These are phyloP conservation scores for Plasmopara halstedii DNA, from an alignment of 352 stramenopile genomes.

Conservation along the genomic window DNA sequence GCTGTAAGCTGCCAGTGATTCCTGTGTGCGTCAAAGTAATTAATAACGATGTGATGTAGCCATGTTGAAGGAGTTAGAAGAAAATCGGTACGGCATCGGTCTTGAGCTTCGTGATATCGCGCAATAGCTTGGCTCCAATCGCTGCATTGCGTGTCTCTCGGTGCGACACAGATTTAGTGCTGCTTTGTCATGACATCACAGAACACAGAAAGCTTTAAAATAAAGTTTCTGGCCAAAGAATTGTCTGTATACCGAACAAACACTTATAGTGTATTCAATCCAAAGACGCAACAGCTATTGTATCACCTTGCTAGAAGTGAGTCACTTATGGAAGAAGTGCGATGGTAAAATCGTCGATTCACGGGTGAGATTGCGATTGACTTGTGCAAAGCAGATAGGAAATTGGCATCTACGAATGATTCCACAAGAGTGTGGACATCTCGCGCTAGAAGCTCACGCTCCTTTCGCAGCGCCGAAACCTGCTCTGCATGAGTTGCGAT, in stretches of 20 bases:
- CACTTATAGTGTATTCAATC: no score
- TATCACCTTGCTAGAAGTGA: conserved; percentile 21
- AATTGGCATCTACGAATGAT: conserved; percentile 40
- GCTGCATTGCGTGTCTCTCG: no score
- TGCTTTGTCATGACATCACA: no score
- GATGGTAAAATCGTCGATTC: conserved; percentile 28
- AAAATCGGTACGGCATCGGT: conserved; percentile 44
- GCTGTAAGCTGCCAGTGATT: conserved; percentile 25
- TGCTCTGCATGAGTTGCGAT: conserved; percentile 57
- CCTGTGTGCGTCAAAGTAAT: not conserved
- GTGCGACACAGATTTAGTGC: no score
- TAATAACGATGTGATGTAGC: conserved; percentile 19
- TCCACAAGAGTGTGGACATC: conserved; percentile 54
- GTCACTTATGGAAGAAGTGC: conserved; percentile 39
- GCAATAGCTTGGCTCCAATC: not conserved
- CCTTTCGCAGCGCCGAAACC: conserved; percentile 42
- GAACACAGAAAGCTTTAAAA: no score
- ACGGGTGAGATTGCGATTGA: conserved; percentile 34
- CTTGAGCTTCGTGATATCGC: conserved; percentile 30
- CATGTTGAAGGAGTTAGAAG: conserved; percentile 60
- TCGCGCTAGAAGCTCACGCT: conserved; percentile 39
- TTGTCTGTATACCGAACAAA: no score
- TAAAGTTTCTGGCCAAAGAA: no score
- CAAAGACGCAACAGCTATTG: no score
- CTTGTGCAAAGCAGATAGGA: conserved; percentile 51